Conservation (phyloP, 2,329 filamentous ascomycete species). For the Aspergillus phoenicis region DNA sequence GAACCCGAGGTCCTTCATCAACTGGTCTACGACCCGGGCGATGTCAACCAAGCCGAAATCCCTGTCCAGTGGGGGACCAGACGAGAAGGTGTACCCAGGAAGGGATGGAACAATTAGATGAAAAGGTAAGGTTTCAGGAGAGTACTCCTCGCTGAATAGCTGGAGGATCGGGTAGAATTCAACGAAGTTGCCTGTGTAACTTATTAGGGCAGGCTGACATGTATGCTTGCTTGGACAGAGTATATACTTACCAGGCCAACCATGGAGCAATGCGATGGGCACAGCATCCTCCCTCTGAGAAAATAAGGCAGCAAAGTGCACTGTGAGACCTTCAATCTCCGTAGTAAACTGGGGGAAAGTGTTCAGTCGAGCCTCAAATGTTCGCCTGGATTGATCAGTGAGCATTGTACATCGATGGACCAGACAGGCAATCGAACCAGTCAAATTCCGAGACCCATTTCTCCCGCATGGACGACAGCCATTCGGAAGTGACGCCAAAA, state of each 20-base stretch:
- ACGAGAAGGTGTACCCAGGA: conserved; percentile 35
- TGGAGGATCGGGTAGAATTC: conserved; percentile 37
- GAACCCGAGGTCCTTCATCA: conserved; percentile 36
- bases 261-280: conserved; percentile 50
- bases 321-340: conserved; percentile 43
- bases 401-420: conserved; percentile 15
- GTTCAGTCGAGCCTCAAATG: conserved; percentile 50
- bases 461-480: conserved; percentile 47
- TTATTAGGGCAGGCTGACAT: background rate
- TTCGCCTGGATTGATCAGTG: conserved; percentile 25
- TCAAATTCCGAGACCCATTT: conserved; percentile 51
- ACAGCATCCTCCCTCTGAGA: conserved; percentile 50
- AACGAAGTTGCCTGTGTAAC: conserved; percentile 28
- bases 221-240: too few species aligned
- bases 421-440: conserved; percentile 44
- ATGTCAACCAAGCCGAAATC: conserved; percentile 28
- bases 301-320: conserved; percentile 56
- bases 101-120: conserved; percentile 37
- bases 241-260: conserved; percentile 29
- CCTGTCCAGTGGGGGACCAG: conserved; percentile 31
- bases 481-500: conserved; percentile 53
- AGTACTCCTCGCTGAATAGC: conserved; percentile 30
- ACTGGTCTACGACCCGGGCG: conserved; percentile 30
- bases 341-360: conserved; percentile 54
- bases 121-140: conserved; percentile 30